Base-by-base conservation (phyloP, 2,329 filamentous ascomycete genomes). In the Aspergillus sp. region DNA sequence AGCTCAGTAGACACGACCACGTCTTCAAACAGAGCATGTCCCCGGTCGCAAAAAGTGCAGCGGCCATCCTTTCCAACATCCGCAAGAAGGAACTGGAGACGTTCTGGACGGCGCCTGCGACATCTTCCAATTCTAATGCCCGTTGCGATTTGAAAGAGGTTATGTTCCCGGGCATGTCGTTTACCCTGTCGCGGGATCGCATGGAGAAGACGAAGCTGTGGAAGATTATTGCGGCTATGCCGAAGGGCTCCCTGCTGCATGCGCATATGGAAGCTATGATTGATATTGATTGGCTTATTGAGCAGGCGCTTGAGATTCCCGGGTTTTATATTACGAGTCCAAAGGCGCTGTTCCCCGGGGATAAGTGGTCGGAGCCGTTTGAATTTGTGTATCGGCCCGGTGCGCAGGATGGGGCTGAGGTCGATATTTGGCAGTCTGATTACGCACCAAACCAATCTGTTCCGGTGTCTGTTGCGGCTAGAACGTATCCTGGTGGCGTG, bases 251-350 rank as follows among this genome's bases (percentile, higher is more conserved):
- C 51, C 57, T 60, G 13, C 15, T 60, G 46, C 57, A 60, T 27
- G 57, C 57, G 8, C 57, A 60, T n/a, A 60, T 60, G 57, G 57
- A 60, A 44, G 57, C 57, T 13, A 60, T 60, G 57, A 57, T 60
- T 34, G 57, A 60, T 22, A 57, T 57, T 24, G 54, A 54, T 41
- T 60, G 57, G 57, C 39, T 60, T 24, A 39, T 60, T 27, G 53
- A 60, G 5, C 57, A 57, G 54, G 57, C 57, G n/a, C 39, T 60
- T 34, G 45, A 53, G 46, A 13, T 60, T 3, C 57, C 57, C 4
- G 57, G 57, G 17, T 60, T 46, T 17, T 57, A 44, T 24, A 50
- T 60, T 5, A 15, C 50, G 4, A 57, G 54, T 44, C 54, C 57
- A 0, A 45, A 7, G 45, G 17, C 57, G n/a, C 17, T 60, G 54